These are phyloP conservation scores for Podila clonocystis DNA, from an alignment of 192 early-diverging fungal genomes.

Conservation along the genomic window DNA sequence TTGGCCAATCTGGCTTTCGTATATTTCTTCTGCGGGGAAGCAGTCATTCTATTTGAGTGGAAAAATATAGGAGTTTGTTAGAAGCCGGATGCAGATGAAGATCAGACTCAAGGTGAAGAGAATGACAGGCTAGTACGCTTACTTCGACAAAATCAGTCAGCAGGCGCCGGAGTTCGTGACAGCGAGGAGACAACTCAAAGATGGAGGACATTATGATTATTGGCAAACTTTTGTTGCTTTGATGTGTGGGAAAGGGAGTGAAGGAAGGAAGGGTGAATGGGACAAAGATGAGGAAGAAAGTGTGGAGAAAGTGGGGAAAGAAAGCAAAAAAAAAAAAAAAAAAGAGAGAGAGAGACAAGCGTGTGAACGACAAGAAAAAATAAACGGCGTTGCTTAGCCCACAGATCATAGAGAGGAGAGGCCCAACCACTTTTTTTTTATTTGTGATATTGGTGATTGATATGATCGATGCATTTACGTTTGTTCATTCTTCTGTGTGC, in stretches of 20 bases:
- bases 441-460: no score
- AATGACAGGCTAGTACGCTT: background rate
- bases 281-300: background rate
- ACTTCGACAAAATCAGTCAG: conserved; percentile 30
- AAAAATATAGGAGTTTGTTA: no score
- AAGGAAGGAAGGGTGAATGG: background rate
- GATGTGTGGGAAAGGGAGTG: background rate
- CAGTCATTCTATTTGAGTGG: conserved; percentile 78
- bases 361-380: conserved; percentile 2
- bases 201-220: conserved; percentile 8
- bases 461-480: no score
- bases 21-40: conserved; percentile 91
- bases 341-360: background rate
- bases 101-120: no score
- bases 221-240: background rate
- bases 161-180: conserved; percentile 13
- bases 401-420: no score
- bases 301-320: background rate
- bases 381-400: background rate
- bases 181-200: conserved; percentile 30
- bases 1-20: conserved; percentile 74
- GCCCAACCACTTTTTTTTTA: no score
- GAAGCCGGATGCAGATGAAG: no score
- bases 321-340: background rate
- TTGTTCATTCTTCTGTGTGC: background rate